These are phyloP conservation scores for Polychytrium aggregatum DNA, from an alignment of 192 early-diverging fungal genomes.

Conservation along the genomic window DNA sequence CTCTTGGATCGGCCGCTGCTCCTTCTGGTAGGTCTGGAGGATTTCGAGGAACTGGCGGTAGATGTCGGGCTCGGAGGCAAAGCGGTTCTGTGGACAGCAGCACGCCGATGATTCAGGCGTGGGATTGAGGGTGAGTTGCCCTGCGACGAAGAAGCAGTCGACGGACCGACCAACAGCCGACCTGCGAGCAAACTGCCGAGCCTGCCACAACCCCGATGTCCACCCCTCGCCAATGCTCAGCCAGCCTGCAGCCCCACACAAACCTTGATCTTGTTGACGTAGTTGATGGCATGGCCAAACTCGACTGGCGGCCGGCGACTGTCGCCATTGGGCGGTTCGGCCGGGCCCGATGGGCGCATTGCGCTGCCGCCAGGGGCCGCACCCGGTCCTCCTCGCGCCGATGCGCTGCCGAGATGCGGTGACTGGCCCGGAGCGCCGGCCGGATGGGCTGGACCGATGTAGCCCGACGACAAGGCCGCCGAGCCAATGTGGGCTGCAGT, in stretches of 20 bases:
- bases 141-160: too few species aligned
- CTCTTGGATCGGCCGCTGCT: constrained; percentile 91
- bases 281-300: constrained; percentile 98
- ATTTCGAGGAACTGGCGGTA: constrained; percentile 98
- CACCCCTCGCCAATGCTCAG: too few species aligned
- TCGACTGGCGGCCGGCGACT: constrained; percentile 57
- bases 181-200: too few species aligned
- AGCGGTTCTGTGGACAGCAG: constrained; percentile 91
- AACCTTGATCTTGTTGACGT: constrained; percentile 99
- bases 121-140: too few species aligned
- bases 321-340: constrained; percentile 1
- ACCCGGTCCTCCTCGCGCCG: constrained; percentile 11
- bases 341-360: not conserved
- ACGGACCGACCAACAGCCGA: too few species aligned
- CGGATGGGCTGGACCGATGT: too few species aligned
- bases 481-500: too few species aligned
- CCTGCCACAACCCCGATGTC: too few species aligned
- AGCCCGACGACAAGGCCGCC: too few species aligned
- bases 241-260: not conserved
- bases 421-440: constrained; percentile 5
- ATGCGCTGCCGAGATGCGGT: constrained; percentile 5
- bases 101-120: too few species aligned
- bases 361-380: not conserved
- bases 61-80: constrained; percentile 80
- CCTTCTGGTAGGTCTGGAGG: constrained; percentile 93